Conservation (phyloP, 2,329 filamentous ascomycete species). For the Cladosporium velox region DNA sequence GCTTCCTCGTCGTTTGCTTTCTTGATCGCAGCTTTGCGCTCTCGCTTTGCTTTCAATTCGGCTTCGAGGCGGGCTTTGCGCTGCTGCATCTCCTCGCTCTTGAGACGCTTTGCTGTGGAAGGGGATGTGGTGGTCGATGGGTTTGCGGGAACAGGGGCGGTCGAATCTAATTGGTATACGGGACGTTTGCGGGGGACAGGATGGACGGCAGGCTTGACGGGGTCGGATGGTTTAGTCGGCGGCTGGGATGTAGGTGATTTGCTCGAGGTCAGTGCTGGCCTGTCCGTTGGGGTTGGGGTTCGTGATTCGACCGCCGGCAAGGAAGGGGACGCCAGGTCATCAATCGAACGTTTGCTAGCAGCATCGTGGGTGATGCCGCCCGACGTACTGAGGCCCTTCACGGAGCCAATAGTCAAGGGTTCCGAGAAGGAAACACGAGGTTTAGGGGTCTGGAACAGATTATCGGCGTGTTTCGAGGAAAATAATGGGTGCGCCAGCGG, state of each 20-base stretch:
- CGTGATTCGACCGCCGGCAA: not conserved
- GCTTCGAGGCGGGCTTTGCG: constrained; percentile 14
- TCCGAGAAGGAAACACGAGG: not conserved
- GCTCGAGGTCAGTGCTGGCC: not conserved
- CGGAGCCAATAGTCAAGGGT: not conserved
- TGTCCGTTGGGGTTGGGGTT: not conserved
- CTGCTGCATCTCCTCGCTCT: constrained; percentile 7
- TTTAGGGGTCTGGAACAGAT: not conserved
- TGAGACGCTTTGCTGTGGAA: not conserved
- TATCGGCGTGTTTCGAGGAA: not conserved
- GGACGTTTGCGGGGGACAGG: not conserved
- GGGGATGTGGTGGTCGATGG: not conserved
- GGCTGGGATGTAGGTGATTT: not conserved
- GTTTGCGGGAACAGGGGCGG: not conserved
- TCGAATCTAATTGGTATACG: not conserved
- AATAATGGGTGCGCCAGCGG: not conserved
- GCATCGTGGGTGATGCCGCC: not conserved
- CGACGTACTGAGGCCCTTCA: not conserved
- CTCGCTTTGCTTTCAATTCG: constrained; percentile 21
- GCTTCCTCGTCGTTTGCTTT: constrained; percentile 22
- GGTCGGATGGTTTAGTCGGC: not conserved
- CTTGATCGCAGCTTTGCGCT: constrained; percentile 19
- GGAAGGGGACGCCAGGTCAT: constrained; percentile 2
- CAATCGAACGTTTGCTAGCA: no score
- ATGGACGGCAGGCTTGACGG: not conserved